Evolutionary conservation across 176 grass and related monocot genomes (phyloP), one percentile per base, ranked within the genome.

Genomic region (Elymus sibiricus): DNA sequence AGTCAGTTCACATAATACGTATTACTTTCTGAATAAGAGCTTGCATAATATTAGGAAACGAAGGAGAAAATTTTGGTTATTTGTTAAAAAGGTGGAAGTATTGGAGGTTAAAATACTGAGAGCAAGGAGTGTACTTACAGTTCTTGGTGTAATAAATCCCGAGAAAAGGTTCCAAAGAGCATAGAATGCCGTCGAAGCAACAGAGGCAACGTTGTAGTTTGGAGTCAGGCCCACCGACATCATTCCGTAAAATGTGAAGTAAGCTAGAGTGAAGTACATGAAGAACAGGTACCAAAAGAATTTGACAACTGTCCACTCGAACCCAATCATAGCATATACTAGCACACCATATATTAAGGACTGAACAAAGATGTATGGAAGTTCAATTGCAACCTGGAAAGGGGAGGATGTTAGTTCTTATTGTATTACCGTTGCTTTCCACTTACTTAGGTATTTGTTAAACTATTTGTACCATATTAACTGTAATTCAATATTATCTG

Each of bases 241-340:
- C 94, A 97, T 97, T 56, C 92, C 94, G 13, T 94, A 97, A 59
- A 94, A 94, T 28, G 94, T 97, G 90, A 87, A 94, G 83, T 97
- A 97, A 4, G 91, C 69, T 56, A 97, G 81, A 44, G 94, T 97
- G 91, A 94, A 97, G 77, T 92, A 97, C 91, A 94, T 94, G 79
- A 97, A 93, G 83, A 94, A 97, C 59, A 92, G 27, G 64, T 91
- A 97, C 95, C 92, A 97, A 70, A 97, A 94, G 79, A 94, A 94
- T 43, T 97, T 97, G 40, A 79, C 88, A 27, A 39, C 90, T 11
- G 95, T 94, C 95, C 95, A 97, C 74, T 97, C 89, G 19, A 94
- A 97, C 6, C 89, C 90, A 74, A 92, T 91, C 95, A 97, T 89
- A 4, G 90, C 75, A 56, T 97, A 97, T 21, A 97, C 92, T 39